Base-by-base conservation (phyloP, 2,329 filamentous ascomycete genomes). In the Helicocarpus griseus region DNA sequence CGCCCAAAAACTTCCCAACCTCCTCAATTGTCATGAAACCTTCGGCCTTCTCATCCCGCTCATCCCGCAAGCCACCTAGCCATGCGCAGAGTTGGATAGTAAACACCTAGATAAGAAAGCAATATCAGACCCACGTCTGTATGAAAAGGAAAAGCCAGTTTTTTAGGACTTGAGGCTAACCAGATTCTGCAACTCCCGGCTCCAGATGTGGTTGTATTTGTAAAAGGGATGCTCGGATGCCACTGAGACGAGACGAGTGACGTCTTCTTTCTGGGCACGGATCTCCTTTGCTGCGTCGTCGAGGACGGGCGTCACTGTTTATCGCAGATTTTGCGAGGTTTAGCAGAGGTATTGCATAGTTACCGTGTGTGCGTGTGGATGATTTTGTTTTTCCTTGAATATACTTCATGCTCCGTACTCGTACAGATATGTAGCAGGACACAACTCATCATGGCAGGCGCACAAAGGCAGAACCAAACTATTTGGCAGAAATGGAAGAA, bases 151-250 rank as follows among this genome's bases (percentile, higher is more conserved):
- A 13, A 13, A 41, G 38, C 38, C 38, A 3, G 9, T 19, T n/a
- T 21, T 41, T 19, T 41, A 11, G 9, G 21, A 21, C 21, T 39
- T 3, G 11, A 5, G 70, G 75, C 72, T 77, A 78, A 79, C 81
- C 41, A 87, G 80, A 66, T 87, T 88, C 69, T 97, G 91, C 50
- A 96, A 73, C 62, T 87, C 82, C 53, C 88, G 81, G 26, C 82
- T 80, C 93, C 93, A 98, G 66, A 89, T 81, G 52, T 77, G 74
- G 70, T 96, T 96, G 75, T 94, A 96, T 79, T 95, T 96, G 82
- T 97, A 98, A 76, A 97, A 98, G 0, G 93, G 91, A 63, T 94
- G 85, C 66, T 87, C 79, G 24, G 89, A 90, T 2, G 90, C 89
- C 50, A 87, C 79, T 50, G 77, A 71, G 55, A 81, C 79, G 41